Base-by-base conservation (phyloP, 306 rosid genomes). In the Notholithocarpus densiflorus region DNA sequence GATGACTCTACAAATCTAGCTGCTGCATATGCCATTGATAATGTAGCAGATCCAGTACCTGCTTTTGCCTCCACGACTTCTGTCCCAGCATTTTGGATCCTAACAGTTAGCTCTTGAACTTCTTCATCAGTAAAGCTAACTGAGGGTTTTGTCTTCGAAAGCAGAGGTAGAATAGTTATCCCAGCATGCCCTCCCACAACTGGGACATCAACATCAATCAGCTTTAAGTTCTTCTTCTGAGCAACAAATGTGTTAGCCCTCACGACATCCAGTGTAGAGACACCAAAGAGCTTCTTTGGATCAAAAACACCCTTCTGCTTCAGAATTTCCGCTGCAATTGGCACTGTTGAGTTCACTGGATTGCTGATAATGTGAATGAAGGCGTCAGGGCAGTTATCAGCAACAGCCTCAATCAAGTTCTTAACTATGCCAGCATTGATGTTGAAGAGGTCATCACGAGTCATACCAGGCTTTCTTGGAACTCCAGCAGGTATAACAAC, bases 61-160 rank as follows among this genome's bases (percentile, higher is more conserved):
- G 98, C 99, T 88, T 96, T 96, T 3, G 99, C 99, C 79, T 96
- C 99, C 11, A 96, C 99, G 71, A 96, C 99, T 84, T 96, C 99
- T 3, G 98, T 96, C 81, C 99, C 99, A 10, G 97, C 99, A 68
- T 93, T 96, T 82, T 96, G 99, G 80, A 90, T 93, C 87, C 98
- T 88, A 12, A 87, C 90, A 4, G 98, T 96, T 14, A 96, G 86
- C 84, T 90, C 88, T 23, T 83, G 87, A 84, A 96, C 26, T 77
- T 96, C 97, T 74, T 91, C 96, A 69, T 88, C 98, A 5, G 88
- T 77, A 82, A 96, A 91, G 81, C 84, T 88, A 51, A 71, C 89
- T 0, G 97, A 80, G 64, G 98, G 99, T 34, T 84, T 90, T 54
- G 97, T 88, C 92, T 90, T 96, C 21, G 99, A 96, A 71, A 93